These are phyloP conservation scores for Odonthalia washingtoniensis DNA, from an alignment of 31 red algal species.

Conservation along the genomic window DNA sequence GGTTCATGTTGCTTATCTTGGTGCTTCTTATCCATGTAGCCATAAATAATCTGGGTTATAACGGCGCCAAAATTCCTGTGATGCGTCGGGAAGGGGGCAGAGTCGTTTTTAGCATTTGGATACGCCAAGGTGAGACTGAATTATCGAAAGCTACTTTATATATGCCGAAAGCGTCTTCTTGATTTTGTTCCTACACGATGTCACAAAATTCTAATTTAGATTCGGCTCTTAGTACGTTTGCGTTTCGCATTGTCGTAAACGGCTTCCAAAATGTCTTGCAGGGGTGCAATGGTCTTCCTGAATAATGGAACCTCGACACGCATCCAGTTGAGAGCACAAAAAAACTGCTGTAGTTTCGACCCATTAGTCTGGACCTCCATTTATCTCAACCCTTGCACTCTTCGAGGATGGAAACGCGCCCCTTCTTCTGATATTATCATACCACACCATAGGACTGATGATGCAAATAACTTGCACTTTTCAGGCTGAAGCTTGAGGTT, in stretches of 20 bases:
- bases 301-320: conserved; percentile 30
- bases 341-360: conserved; percentile 23
- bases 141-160: conserved; percentile 22
- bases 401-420: background rate
- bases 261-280: too few species aligned
- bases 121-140: conserved; percentile 25
- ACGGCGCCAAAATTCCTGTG: too few species aligned
- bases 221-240: conserved; percentile 14
- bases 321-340: conserved; percentile 29
- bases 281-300: background rate
- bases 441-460: background rate
- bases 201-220: background rate
- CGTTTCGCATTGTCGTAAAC: conserved; percentile 10
- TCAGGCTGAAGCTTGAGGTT: conserved; percentile 3
- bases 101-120: conserved; percentile 19
- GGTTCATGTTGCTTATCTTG: conserved; percentile 33
- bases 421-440: background rate
- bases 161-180: conserved; percentile 8
- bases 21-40: background rate
- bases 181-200: background rate
- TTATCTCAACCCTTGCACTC: background rate
- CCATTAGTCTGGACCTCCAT: background rate
- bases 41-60: background rate
- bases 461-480: conserved; percentile 17
- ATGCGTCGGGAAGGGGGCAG: conserved; percentile 46